A percentile compares a stretch with the other conserved stretches of the same genome.
These are phyloP conservation scores for Nakazawaea pomicola DNA, from an alignment of 805 yeast genomes.

Conservation along the genomic window DNA sequence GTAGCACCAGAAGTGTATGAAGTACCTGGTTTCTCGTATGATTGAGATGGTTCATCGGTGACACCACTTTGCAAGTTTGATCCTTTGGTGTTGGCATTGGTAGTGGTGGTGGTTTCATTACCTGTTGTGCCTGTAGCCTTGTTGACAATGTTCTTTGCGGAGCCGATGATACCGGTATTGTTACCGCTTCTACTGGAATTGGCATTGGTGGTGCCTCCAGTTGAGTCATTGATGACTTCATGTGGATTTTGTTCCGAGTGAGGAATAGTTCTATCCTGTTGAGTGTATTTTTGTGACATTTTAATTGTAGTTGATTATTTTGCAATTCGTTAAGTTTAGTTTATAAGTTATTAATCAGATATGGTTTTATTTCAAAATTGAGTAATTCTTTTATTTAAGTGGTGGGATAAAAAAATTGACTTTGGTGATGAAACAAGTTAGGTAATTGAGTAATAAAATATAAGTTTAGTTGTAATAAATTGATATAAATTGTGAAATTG, in stretches of 20 bases:
- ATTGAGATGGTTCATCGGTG: slow-evolving; percentile 53
- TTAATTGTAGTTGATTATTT: neutral
- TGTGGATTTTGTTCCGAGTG: neutral
- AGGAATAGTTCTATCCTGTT: neutral
- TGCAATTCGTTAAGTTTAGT: neutral
- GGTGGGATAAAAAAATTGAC: neutral
- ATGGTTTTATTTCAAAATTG: no score
- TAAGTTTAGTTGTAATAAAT: neutral
- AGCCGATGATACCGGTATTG: neutral
- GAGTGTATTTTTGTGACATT: neutral
- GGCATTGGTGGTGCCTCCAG: neutral
- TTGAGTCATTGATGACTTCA: neutral
- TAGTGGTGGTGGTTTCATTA: slow-evolving; percentile 62
- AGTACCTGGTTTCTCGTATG: slow-evolving; percentile 27
- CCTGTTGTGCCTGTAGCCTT: slow-evolving; percentile 55
- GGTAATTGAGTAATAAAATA: no score
- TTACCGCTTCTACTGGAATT: neutral
- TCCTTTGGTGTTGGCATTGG: no score
- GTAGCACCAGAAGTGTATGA: neutral
- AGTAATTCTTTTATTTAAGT: neutral
- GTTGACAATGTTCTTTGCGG: slow-evolving; percentile 1
- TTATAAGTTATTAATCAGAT: neutral
- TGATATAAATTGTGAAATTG: no score
- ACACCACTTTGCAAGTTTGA: slow-evolving; percentile 52
- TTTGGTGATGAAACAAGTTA: no score